A percentile compares a stretch with the other conserved stretches of the same genome.
Evolutionary conservation across 2,329 filamentous ascomycete genomes (phyloP).

Genomic region (Ceratocystis colombiana): DNA sequence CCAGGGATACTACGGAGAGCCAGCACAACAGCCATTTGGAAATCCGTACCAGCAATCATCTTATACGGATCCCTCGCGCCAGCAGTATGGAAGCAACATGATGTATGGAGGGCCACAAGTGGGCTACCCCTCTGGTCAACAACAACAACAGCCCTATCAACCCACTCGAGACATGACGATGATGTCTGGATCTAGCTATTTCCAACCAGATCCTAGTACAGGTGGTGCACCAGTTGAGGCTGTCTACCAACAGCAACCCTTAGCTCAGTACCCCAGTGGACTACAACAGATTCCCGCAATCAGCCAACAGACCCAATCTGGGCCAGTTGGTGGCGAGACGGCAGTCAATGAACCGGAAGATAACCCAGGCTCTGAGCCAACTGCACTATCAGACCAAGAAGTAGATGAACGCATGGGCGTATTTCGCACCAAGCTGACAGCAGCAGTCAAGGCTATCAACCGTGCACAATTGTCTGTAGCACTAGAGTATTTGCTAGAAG

Average conservation of each 20-base stretch:
- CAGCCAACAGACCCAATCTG: slow-evolving; percentile 4
- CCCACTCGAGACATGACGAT: slow-evolving; percentile 12
- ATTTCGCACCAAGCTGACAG: neutral
- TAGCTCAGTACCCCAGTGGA: slow-evolving; percentile 7
- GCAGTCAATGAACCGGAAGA: neutral
- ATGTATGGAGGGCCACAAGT: slow-evolving; percentile 11
- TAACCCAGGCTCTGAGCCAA: neutral
- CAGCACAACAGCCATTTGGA: slow-evolving; percentile 1
- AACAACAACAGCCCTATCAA: slow-evolving; percentile 9
- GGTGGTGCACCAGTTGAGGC: neutral
- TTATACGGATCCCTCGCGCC: slow-evolving; percentile 14
- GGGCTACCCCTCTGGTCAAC: slow-evolving; percentile 9
- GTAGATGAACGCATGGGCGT: slow-evolving; percentile 9
- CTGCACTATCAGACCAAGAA: slow-evolving; percentile 14
- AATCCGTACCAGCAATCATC: slow-evolving; percentile 13
- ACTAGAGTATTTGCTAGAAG: slow-evolving; percentile 1
- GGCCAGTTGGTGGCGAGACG: slow-evolving; percentile 10
- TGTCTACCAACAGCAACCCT: slow-evolving; percentile 11
- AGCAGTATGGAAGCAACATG: slow-evolving; percentile 3
- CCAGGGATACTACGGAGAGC: slow-evolving; percentile 7
- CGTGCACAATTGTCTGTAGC: neutral
- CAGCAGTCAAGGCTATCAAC: neutral
- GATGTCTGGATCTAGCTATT: slow-evolving; percentile 12
- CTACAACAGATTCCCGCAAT: slow-evolving; percentile 7
- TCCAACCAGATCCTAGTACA: slow-evolving; percentile 9